Conservation (phyloP, 345 rosid species). For the Camelina neglecta region DNA sequence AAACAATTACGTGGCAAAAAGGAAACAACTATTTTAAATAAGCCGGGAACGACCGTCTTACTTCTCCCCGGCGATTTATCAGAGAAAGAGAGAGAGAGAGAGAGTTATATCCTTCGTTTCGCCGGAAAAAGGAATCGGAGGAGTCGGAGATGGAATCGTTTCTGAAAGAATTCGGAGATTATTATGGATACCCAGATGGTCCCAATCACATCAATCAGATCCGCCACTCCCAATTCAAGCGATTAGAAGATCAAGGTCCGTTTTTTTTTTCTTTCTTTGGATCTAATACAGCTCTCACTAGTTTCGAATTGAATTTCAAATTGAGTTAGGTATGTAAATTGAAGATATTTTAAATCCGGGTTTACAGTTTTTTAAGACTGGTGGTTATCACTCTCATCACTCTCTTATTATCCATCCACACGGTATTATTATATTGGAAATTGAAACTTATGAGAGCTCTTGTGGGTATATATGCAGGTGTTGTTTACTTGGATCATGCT, state of each 20-base stretch:
- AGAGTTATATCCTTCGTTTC: background rate
- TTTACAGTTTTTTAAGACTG: no score
- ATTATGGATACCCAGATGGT: conserved; percentile 84
- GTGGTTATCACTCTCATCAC: no score
- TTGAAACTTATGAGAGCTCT: background rate
- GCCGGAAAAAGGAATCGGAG: background rate
- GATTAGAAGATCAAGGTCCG: conserved; percentile 57
- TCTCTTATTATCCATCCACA: no score
- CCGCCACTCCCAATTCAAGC: conserved; percentile 83
- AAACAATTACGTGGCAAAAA: background rate
- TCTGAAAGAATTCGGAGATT: conserved; percentile 66
- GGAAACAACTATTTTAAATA: conserved; percentile 19
- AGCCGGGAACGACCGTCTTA: conserved; percentile 37
- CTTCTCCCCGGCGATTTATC: conserved; percentile 25
- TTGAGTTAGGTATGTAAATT: no score
- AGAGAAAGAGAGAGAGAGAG: background rate
- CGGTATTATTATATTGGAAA: background rate
- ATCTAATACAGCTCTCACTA: no score
- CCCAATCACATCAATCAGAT: conserved; percentile 71
- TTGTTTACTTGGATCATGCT: conserved; percentile 92
- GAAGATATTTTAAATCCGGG: no score
- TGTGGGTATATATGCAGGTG: conserved; percentile 57
- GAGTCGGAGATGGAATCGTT: conserved; percentile 52
- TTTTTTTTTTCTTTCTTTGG: background rate
- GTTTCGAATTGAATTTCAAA: no score